phyloP scores from a whole-genome alignment of 371 early-diverging fungal genomes.

The Lichtheimia ramosa region DNA sequence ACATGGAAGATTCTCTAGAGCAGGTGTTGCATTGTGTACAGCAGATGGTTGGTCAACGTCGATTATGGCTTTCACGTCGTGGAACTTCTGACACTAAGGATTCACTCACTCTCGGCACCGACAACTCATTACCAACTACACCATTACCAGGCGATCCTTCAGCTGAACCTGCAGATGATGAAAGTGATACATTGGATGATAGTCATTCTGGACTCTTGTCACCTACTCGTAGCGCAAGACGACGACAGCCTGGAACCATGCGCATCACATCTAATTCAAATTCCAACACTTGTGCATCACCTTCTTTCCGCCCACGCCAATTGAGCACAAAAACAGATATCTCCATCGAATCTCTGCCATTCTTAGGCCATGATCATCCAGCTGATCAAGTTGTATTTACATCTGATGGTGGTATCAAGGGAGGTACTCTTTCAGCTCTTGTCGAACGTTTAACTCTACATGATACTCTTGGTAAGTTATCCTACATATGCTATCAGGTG shows the following conservation, averaged over 20 bases:
- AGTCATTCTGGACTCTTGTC: neutral
- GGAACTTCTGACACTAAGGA: constrained; percentile 19
- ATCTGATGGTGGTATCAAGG: constrained; percentile 79
- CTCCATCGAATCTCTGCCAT: constrained; percentile 19
- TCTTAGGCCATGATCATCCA: constrained; percentile 76
- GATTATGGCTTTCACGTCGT: constrained; percentile 34
- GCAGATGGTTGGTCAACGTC: constrained; percentile 40
- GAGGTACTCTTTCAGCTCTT: constrained; percentile 83
- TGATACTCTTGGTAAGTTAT: constrained; percentile 51
- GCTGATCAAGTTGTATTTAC: constrained; percentile 77
- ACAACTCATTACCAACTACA: neutral
- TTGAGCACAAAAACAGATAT: constrained; percentile 19
- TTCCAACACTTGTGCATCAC: neutral
- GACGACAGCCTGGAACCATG: neutral
- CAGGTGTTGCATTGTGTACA: constrained; percentile 29
- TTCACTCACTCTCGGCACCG: neutral
- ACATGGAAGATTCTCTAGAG: constrained; percentile 47
- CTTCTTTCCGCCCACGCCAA: constrained; percentile 15
- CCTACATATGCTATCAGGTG: too few relatives aligned
- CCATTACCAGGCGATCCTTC: constrained; percentile 3
- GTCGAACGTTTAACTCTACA: constrained; percentile 90
- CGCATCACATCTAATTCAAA: too few relatives aligned
- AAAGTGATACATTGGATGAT: constrained; percentile 2
- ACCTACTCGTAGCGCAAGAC: neutral
- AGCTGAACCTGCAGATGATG: neutral